Base-by-base conservation (phyloP, 768 basidiomycete genomes). In the Phanerodontia chrysosporium region DNA sequence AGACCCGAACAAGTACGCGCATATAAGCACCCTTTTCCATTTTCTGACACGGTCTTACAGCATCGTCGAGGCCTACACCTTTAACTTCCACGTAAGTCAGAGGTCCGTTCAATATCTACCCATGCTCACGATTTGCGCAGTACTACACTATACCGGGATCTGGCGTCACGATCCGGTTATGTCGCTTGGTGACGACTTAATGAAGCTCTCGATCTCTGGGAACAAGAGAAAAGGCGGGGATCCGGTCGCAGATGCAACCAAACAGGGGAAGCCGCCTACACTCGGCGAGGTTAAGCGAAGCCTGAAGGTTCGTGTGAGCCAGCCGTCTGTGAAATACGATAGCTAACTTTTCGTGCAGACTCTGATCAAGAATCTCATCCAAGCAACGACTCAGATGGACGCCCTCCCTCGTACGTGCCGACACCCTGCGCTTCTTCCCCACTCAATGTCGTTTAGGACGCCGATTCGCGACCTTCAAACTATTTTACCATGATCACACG, bases 51-150 rank as follows among this genome's bases (percentile, higher is more conserved):
- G 58, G 45, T 42, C 24, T 14, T 55, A 14, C 62, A 94, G 92
- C 72, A 88, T 94, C 57, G 80, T 93, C 24, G 92, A 94, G 69
- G 87, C 92, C 14, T 94, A 92, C 66, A 92, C 90, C 0, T 94
- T 94, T 74, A 89, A 92, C 66, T 92, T 94, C 66, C 81, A 85
- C 64, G 90, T 88, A 64, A 61, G 74, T 58, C 28, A 35, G 13
- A 35, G 32, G 27, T 48, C 24, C 13, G 18, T 39, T 16, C 12
- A 10, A 49, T 57, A 45, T 16, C 22, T 32, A 42, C 45, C 10
- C 48, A 18, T 57, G 16, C 45, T 27, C 18, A 49, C 16, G 51
- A 35, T 49, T 21, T 18, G 18, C 16, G 21, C 45, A 93, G 92
- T 94, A 94, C 68, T 80, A 85, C 66, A 78, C 75, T 22, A 67